Percentiles rank a stretch among this genome's conserved stretches.
phyloP scores from a whole-genome alignment of 345 rosid genomes.

The Tarenaya hassleriana region DNA sequence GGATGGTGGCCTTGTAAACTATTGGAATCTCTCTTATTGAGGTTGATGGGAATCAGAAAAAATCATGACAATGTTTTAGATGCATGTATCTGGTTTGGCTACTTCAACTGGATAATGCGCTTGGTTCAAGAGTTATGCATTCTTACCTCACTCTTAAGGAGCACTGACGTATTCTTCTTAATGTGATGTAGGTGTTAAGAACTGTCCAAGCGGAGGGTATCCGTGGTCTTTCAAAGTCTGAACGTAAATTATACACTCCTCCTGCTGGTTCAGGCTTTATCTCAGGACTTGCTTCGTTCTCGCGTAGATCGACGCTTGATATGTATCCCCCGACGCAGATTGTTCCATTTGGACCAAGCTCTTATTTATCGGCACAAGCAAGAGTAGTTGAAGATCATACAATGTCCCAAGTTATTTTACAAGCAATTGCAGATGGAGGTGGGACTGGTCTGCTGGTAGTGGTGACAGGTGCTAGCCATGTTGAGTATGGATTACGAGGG shows the following conservation, averaged over 20 bases:
- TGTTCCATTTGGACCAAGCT: constrained; percentile 78
- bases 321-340: constrained; percentile 42
- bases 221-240: constrained; percentile 69
- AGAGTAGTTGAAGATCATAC: constrained; percentile 80
- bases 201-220: constrained; percentile 93
- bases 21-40: not conserved
- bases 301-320: constrained; percentile 50
- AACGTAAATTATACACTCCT: constrained; percentile 64
- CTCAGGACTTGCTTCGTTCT: constrained; percentile 71
- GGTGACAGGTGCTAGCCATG: constrained; percentile 78
- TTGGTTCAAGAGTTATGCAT: constrained; percentile 14
- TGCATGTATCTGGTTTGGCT: constrained; percentile 10
- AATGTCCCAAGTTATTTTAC: constrained; percentile 66
- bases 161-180: no score
- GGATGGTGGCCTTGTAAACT: no score
- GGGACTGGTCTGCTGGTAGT: constrained; percentile 63
- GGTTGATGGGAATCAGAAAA: not conserved
- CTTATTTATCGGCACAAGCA: constrained; percentile 79
- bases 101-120: constrained; percentile 9
- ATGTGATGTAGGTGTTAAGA: constrained; percentile 53
- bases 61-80: constrained; percentile 5
- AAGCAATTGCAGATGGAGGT: constrained; percentile 56
- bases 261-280: constrained; percentile 89
- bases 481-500: constrained; percentile 71
- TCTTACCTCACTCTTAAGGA: not conserved